Evolutionary conservation across 1,139 yeast species (phyloP), one percentile per base, ranked within the genome.

Genomic region (Blastobotrys petasosporus): DNA sequence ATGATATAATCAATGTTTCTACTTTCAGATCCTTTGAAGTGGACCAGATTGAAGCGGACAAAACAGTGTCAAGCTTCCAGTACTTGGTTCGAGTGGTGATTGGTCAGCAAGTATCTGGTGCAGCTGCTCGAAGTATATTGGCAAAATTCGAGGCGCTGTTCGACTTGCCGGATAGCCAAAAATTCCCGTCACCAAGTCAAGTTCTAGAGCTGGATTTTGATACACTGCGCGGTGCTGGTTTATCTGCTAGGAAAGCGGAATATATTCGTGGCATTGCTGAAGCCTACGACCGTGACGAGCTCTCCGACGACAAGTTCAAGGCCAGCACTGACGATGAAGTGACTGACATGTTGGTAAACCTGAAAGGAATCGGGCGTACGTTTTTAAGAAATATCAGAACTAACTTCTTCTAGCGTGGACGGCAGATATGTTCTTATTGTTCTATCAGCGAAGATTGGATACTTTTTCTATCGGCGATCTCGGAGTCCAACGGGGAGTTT

Each of bases 31-130:
- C 57, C 2, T 65, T 63, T 37, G 46, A 49, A 12, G 38, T n/a
- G 3, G 48, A 50, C 3, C 48, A 47, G 32, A 49, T 46, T 16
- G 51, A 41, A 31, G 32, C 23, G 13, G 43, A 45, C 4, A 34
- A 33, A n/a, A 40, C 44, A 9, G 32, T 32, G 28, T 35, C 50
- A 2, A 54, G 61, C 60, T 69, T 70, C 55, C 62, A 66, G 62
- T 56, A 76, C 66, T 60, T 78, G 6, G 69, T 71, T 0, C 64
- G 74, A 42, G 73, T 77, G 7, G 57, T 87, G 6, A 75, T 85
- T 12, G 77, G 85, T 0, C 96, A 88, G 65, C 96, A 88, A 61
- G 82, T 88, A 4, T 82, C 92, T 54, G 95, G 95, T 1, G 74
- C 79, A 0, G 94, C 96, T 0, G 96, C 96, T 0, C 65, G 60